Base-by-base conservation (phyloP, 805 yeast species). In the Candida quercuum region DNA sequence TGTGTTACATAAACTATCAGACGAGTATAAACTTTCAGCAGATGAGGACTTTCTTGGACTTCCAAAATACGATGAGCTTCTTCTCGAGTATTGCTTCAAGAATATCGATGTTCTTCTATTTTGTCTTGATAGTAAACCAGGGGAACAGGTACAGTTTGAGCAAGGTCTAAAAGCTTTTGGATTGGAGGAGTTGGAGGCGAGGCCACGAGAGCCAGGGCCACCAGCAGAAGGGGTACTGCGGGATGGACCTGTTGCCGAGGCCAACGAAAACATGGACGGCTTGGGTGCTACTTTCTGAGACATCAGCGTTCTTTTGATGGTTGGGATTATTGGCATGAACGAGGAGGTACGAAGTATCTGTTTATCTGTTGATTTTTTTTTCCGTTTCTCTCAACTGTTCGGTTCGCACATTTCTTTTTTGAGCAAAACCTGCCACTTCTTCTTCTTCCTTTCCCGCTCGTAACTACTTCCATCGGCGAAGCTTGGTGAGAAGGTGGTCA, bases 111-210 rank as follows among this genome's bases (percentile, higher is more conserved):
- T 69, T 48, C 86, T 66, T 49, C 81, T 70, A 52, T 74, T 76
- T 42, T 70, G 74, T 52, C 94, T 70, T 22, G 87, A 78, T 33
- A 85, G 60, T 31, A 85, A 64, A 4, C 95, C 95, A 5, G 93
- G 93, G 1, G 91, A 82, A 56, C 94, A 85, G 2, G 87, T 82
- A 64, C 95, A 85, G 62, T 84, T 78, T 33, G 73, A 68, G 56
- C 93, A 85, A 12, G 76, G 73, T 53, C 75, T 65, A 28, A 55
- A 50, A n/a, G 60, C 55, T 37, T 66, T 53, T 6, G 43, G 39
- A 8, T 28, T 32, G 25, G 42, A 23, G 28, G 47, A 38, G 23
- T 17, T n/a, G 9, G 37, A 23, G 22, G 39, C 30, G 11, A 38
- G 40, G 13, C 27, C 36, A n/a, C 38, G 32, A 14, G 39, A 21